A percentile compares a stretch with the other conserved stretches of the same genome.
These are phyloP conservation scores for Yamadazyma conglobata DNA, from an alignment of 1,139 yeast species.

Conservation along the genomic window DNA sequence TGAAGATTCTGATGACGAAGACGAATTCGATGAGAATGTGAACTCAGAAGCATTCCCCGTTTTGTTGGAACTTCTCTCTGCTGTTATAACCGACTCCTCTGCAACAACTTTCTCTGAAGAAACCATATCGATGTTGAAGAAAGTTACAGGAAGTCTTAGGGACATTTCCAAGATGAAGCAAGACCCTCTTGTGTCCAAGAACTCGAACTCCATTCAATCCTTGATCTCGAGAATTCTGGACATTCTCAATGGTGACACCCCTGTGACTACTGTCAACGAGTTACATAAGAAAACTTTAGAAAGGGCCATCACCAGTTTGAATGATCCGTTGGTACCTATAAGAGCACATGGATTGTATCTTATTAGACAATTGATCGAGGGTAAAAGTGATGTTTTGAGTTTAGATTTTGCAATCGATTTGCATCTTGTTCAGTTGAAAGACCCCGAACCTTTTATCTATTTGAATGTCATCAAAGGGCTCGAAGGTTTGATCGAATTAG, in stretches of 20 bases:
- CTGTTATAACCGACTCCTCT: slow-evolving; percentile 46
- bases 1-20: slow-evolving; percentile 45
- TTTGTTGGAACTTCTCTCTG: slow-evolving; percentile 52
- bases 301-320: slow-evolving; percentile 62
- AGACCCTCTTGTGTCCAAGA: slow-evolving; percentile 4
- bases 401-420: slow-evolving; percentile 55
- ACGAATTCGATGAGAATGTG: slow-evolving; percentile 21
- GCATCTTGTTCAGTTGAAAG: slow-evolving; percentile 64
- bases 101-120: slow-evolving; percentile 22
- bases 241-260: slow-evolving; percentile 25
- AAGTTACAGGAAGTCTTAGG: slow-evolving; percentile 25
- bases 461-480: slow-evolving; percentile 80
- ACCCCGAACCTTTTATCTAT: slow-evolving; percentile 83
- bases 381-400: slow-evolving; percentile 48
- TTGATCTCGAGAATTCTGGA: slow-evolving; percentile 28
- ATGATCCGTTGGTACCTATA: slow-evolving; percentile 79
- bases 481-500: slow-evolving; percentile 50
- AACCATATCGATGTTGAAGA: slow-evolving; percentile 21
- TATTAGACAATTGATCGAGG: slow-evolving; percentile 54
- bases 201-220: slow-evolving; percentile 22
- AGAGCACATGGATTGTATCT: slow-evolving; percentile 81
- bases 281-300: slow-evolving; percentile 27
- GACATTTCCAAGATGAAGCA: slow-evolving; percentile 11
- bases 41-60: slow-evolving; percentile 26
- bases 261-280: slow-evolving; percentile 14